These are phyloP conservation scores for Cryptococcus jaspeensis DNA, from an alignment of 1,284 basidiomycete species.

Conservation along the genomic window DNA sequence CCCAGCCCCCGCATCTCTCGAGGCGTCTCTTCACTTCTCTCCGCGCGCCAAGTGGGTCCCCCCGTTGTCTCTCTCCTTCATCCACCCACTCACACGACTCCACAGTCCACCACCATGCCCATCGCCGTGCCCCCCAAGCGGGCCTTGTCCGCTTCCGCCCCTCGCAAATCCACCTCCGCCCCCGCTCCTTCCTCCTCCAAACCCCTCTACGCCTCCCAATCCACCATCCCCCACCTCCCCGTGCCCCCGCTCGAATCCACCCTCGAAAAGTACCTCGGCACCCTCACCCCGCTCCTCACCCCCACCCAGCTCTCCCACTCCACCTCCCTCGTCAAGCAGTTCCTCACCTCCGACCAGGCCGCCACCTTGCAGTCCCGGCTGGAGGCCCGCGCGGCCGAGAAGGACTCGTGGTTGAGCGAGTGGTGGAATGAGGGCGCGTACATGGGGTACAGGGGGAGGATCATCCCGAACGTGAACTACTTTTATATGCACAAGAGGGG, in stretches of 20 bases:
- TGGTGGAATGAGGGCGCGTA: slow-evolving; percentile 96
- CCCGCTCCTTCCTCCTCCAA: slow-evolving; percentile 37
- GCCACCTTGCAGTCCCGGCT: slow-evolving; percentile 78
- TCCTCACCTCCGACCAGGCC: slow-evolving; percentile 68
- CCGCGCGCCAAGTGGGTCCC: slow-evolving; percentile 1
- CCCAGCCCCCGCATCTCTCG: slow-evolving; percentile 6
- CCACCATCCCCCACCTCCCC: slow-evolving; percentile 75
- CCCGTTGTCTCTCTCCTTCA: not conserved
- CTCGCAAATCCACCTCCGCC: not conserved
- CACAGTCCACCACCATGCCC: too few species aligned
- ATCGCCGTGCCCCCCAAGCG: slow-evolving; percentile 3
- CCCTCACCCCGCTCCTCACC: slow-evolving; percentile 71
- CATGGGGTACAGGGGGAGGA: slow-evolving; percentile 63
- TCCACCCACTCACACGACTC: too few species aligned
- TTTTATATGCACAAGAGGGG: slow-evolving; percentile 88
- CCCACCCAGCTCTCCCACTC: slow-evolving; percentile 63
- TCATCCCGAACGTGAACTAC: slow-evolving; percentile 93
- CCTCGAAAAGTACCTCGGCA: slow-evolving; percentile 79
- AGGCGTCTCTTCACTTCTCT: not conserved
- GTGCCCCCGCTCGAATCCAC: slow-evolving; percentile 80
- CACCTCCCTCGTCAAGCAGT: slow-evolving; percentile 63
- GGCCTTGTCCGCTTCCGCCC: slow-evolving; percentile 1
- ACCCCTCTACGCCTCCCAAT: slow-evolving; percentile 76
- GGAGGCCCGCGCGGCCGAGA: slow-evolving; percentile 63
- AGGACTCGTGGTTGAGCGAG: slow-evolving; percentile 83